Conservation (phyloP, 1,139 yeast genomes). For the Diutina pseudorugosa region DNA sequence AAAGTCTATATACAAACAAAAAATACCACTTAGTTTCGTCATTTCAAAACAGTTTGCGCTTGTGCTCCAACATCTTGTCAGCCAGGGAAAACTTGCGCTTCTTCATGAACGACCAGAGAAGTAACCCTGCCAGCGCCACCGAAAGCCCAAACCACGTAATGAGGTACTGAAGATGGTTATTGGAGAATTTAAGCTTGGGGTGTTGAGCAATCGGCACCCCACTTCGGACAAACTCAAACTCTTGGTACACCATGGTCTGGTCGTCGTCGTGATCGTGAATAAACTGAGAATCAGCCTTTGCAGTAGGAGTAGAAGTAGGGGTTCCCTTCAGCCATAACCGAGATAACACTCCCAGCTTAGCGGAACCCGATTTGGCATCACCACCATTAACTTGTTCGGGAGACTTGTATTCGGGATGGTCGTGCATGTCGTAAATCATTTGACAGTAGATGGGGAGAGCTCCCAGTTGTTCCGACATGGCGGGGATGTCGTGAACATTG, state of each 20-base stretch:
- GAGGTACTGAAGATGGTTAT: conserved; percentile 85
- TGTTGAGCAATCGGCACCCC: conserved; percentile 87
- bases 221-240: conserved; percentile 44
- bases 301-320: neutral
- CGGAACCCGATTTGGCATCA: neutral
- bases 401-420: conserved; percentile 40
- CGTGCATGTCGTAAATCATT: conserved; percentile 53
- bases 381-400: conserved; percentile 6
- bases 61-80: conserved; percentile 29
- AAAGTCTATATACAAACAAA: no score
- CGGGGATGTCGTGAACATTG: conserved; percentile 66
- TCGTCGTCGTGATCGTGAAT: conserved; percentile 12
- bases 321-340: neutral
- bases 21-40: no score
- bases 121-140: conserved; percentile 52
- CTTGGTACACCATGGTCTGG: conserved; percentile 28
- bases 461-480: conserved; percentile 61
- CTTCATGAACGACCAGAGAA: conserved; percentile 27
- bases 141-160: conserved; percentile 93
- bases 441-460: conserved; percentile 70
- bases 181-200: conserved; percentile 70
- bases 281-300: conserved; percentile 6
- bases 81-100: conserved; percentile 22
- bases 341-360: neutral
- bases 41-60: conserved; percentile 13